phyloP scores from a whole-genome alignment of 2,329 filamentous ascomycete genomes.

The Ilyonectria sp. region DNA sequence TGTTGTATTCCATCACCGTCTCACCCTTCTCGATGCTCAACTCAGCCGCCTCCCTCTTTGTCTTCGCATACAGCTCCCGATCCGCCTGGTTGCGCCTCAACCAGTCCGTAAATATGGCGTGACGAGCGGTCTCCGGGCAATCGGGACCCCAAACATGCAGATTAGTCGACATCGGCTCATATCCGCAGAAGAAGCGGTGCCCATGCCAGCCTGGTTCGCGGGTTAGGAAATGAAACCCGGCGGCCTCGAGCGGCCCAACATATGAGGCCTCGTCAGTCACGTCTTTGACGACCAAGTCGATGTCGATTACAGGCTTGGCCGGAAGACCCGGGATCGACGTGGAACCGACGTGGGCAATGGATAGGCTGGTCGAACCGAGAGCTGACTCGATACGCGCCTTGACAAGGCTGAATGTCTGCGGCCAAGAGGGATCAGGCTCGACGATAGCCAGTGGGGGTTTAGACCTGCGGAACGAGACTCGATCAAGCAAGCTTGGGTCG shows the following conservation, averaged over 20 bases:
- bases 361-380: conserved; percentile 53
- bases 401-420: conserved; percentile 48
- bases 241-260: conserved; percentile 58
- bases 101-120: conserved; percentile 63
- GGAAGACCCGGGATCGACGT: conserved; percentile 65
- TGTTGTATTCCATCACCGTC: conserved; percentile 57
- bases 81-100: conserved; percentile 56
- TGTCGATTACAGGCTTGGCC: conserved; percentile 67
- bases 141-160: conserved; percentile 64
- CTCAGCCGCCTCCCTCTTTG: conserved; percentile 56
- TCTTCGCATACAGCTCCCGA: conserved; percentile 55
- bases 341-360: conserved; percentile 64
- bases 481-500: conserved; percentile 41
- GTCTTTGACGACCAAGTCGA: conserved; percentile 63
- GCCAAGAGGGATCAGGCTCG: conserved; percentile 57
- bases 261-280: conserved; percentile 59
- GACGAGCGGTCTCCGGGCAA: conserved; percentile 59
- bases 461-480: conserved; percentile 46
- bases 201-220: conserved; percentile 64
- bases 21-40: conserved; percentile 45
- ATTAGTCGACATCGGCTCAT: conserved; percentile 57
- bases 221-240: conserved; percentile 61
- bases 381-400: conserved; percentile 54
- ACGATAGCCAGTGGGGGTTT: conserved; percentile 50
- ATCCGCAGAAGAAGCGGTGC: conserved; percentile 62